These are phyloP conservation scores for Xylariales sp. DNA, from an alignment of 2,329 filamentous ascomycete genomes.

Conservation along the genomic window DNA sequence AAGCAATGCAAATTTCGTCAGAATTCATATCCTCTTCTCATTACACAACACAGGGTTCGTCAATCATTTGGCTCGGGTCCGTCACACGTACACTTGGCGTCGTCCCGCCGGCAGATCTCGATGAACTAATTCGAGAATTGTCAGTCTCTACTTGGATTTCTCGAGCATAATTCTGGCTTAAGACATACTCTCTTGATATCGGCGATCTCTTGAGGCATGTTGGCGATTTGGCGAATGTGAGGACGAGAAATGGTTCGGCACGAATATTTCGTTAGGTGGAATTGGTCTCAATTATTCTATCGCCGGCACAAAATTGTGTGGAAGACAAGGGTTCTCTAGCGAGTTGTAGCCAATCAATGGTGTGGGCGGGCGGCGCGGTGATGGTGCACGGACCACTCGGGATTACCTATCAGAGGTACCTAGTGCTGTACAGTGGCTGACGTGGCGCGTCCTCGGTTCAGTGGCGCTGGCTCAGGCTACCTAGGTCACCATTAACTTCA, in stretches of 20 bases:
- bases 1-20: conserved; percentile 48
- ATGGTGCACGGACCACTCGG: conserved; percentile 34
- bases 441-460: conserved; percentile 31
- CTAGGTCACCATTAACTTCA: neutral
- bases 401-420: too few relatives aligned
- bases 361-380: conserved; percentile 12
- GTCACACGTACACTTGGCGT: conserved; percentile 91
- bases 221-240: conserved; percentile 66
- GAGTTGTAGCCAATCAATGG: conserved; percentile 33
- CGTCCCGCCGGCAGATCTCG: conserved; percentile 99
- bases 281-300: conserved; percentile 41
- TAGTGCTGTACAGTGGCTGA: conserved; percentile 34
- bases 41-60: conserved; percentile 22
- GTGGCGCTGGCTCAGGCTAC: conserved; percentile 39
- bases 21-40: conserved; percentile 37
- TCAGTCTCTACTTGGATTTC: conserved; percentile 35
- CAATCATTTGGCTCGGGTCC: conserved; percentile 20
- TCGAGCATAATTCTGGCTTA: neutral
- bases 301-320: conserved; percentile 49
- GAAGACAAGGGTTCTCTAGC: conserved; percentile 40
- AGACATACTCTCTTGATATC: conserved; percentile 87
- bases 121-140: conserved; percentile 79
- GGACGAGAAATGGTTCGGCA: conserved; percentile 34
- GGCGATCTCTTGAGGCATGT: conserved; percentile 97
- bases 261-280: conserved; percentile 36